Base-by-base conservation (phyloP, 2,329 filamentous ascomycete genomes). In the Achaetomium macrosporum region DNA sequence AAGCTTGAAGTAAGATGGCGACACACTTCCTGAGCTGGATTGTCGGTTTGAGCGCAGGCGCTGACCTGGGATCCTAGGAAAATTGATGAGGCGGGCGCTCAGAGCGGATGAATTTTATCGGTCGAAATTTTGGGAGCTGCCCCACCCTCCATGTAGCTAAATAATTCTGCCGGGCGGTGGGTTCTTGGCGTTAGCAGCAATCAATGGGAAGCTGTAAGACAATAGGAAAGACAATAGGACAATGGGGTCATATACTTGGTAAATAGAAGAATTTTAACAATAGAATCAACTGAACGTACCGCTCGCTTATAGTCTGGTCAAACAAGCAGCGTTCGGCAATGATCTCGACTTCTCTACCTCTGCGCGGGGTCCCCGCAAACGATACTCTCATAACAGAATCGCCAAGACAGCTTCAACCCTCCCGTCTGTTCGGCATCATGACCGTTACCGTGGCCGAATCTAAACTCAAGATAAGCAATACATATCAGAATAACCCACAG, bases 81-180 rank as follows among this genome's bases (percentile, higher is more conserved):
- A 62, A 58, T 57, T 53, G 44, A 46, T 46, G 55, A 58, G 59
- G 56, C 50, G 53, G 61, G 53, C 55, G 15, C 35, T 46, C 49
- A 51, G 56, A 40, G 47, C 54, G 54, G 51, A 55, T 61, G 60
- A 63, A 59, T 63, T 63, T 63, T 63, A 57, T 62, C 57, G 57
- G 50, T 54, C 48, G 58, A 62, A 63, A 61, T 65, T 66, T 65
- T 62, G 60, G 61, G 35, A n/a, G 3, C 7, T 13, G 58, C 31
- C 44, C 48, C 49, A 59, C 60, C 62, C 60, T 59, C 58, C 59
- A 49, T 46, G 46, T 37, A 46, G 30, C 31, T 42, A 29, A 30
- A 40, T 10, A 40, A 50, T 63, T 60, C 57, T 62, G 60, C 61
- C 60, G 29, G 60, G 60, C 61, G 61, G 61, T 63, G 53, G 10